Evolutionary conservation across 2,329 filamentous ascomycete genomes (phyloP), one percentile per base, ranked within the genome.

Genomic region (Zymoseptoria brevis): DNA sequence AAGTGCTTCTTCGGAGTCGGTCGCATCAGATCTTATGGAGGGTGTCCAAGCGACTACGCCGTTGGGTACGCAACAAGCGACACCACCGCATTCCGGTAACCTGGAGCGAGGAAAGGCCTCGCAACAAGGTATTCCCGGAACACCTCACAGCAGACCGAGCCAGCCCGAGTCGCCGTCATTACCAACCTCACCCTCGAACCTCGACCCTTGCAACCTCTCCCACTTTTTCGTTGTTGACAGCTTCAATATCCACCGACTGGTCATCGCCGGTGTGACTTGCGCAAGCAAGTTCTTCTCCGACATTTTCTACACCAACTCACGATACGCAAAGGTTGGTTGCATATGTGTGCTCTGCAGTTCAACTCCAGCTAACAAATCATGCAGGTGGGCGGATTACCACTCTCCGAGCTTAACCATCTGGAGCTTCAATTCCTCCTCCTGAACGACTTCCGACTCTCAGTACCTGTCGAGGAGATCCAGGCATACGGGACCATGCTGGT

Each of bases 221-320:
- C 85, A 88, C 68, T 88, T 86, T 69, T 97, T 99, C 72, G 93
- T 97, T 49, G 94, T 97, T 9, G 94, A 99, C 76, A 97, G 94
- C 76, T 99, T 94, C 79, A 99, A 99, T 76, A 97, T 99, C 64
- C 94, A 99, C 73, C 87, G 94, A 57, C 80, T 99, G 57, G 92
- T 97, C 57, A 99, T 99, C 72, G 90, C 94, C 1, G 94, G 93
- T 41, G 94, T 99, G 51, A 99, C 94, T 2, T 97, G 94, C 75
- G 92, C 94, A 4, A 97, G 93, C 83, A 99, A 99, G 75, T 99
- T 97, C 81, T 99, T 99, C 76, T 97, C 93, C 4, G 85, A 99
- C 76, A 93, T 97, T 49, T 99, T 99, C 70, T 99, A 97, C 73
- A 99, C 94, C 8, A 99, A 99, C 75, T 97, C 94, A 57, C 85